Percentiles rank a stretch among this genome's conserved stretches.
These are phyloP conservation scores for Neoascochyta sp. DNA, from an alignment of 2,329 filamentous ascomycete species.

Conservation along the genomic window DNA sequence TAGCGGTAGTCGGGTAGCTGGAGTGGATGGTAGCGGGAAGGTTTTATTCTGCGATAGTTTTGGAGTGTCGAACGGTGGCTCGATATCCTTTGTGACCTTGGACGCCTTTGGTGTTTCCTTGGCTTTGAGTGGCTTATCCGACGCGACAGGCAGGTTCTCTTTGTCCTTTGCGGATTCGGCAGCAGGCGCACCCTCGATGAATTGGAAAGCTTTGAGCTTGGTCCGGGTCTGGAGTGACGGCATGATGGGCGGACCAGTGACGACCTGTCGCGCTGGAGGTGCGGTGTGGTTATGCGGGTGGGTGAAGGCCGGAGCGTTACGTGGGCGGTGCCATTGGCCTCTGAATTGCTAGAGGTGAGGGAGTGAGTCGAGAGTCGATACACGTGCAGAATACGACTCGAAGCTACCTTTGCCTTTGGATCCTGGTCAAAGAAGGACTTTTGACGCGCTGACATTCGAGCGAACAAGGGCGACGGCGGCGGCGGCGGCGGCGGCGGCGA, in stretches of 20 bases:
- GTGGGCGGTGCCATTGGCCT: constrained; percentile 37
- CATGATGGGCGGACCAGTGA: constrained; percentile 42
- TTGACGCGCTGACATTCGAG: constrained; percentile 47
- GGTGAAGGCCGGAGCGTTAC: constrained; percentile 24
- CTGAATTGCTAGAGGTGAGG: constrained; percentile 18
- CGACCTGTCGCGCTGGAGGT: constrained; percentile 32
- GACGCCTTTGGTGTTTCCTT: constrained; percentile 21
- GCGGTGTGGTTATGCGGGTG: constrained; percentile 23
- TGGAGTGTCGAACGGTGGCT: constrained; percentile 23
- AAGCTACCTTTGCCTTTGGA: constrained; percentile 39
- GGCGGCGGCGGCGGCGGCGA: constrained; percentile 10
- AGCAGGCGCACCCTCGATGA: constrained; percentile 39
- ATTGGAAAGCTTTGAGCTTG: constrained; percentile 56
- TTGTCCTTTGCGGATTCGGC: constrained; percentile 40
- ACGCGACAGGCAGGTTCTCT: constrained; percentile 37
- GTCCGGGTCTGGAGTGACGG: constrained; percentile 52
- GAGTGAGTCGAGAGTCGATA: constrained; percentile 8
- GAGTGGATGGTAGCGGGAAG: constrained; percentile 53
- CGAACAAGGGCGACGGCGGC: too few species aligned
- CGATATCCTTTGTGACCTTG: constrained; percentile 11
- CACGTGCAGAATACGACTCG: too few species aligned
- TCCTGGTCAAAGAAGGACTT: constrained; percentile 53
- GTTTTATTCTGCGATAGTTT: constrained; percentile 23
- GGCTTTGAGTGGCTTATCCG: constrained; percentile 6
- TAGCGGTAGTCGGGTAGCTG: constrained; percentile 56